Evolutionary conservation across 768 basidiomycete genomes (phyloP), one percentile per base, ranked within the genome.

Genomic region (Pluteus cervinus): DNA sequence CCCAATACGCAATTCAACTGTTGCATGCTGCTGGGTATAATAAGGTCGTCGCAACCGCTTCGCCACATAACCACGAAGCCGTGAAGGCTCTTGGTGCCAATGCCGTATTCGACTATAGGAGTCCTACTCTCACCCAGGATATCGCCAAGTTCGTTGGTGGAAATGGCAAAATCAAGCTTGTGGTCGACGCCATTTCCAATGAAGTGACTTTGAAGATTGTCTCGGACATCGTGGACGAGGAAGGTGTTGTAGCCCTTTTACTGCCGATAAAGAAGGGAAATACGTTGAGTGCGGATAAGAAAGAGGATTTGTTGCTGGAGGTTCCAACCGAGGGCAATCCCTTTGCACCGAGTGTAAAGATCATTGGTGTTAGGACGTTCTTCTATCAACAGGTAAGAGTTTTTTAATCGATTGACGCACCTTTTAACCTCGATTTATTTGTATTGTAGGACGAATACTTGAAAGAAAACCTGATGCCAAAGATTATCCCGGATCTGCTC

Each of bases 251-350:
- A 4, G 72, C 72, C 2, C 36, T 71, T 12, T 52, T 75, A 16
- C 39, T 71, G 33, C 73, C 74, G 1, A 50, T 75, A 33, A 77
- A 76, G 46, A 55, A 63, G 39, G 66, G 68, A 10, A n/a, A n/a
- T n/a, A n/a, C n/a, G n/a, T n/a, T n/a, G n/a, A n/a, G n/a, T n/a
- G n/a, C n/a, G n/a, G 51, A 50, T n/a, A 51, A 57, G 1, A 52
- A 50, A 8, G 50, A 54, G 21, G 40, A 63, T 2, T 51, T 70
- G 49, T 50, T 47, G 32, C 42, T 52, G 41, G 63, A 62, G 22
- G 15, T 68, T 4, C 60, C 63, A 3, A 41, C 56, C 15, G 55
- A 61, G 15, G 51, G 51, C 40, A 62, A 58, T 38, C 63, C 65
- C 5, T 66, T 75, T 42, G 49, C 58, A 5, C 43, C 61, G 29